These are phyloP conservation scores for Penicillium sp. DNA, from an alignment of 2,329 filamentous ascomycete species.

Conservation along the genomic window DNA sequence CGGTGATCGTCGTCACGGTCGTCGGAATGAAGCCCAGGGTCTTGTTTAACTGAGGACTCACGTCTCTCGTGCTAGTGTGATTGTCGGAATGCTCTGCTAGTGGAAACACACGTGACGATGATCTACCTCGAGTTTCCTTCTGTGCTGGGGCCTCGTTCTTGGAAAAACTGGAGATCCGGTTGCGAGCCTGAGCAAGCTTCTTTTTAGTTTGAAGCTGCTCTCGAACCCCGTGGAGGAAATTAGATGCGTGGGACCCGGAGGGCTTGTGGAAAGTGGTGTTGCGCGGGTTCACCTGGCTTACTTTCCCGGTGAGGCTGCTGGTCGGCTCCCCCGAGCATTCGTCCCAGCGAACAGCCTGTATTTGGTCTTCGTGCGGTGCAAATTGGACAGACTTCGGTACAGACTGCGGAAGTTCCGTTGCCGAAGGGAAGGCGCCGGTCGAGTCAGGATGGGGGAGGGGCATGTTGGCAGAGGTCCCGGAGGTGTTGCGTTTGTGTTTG, in stretches of 20 bases:
- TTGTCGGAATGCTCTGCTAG: conserved; percentile 25
- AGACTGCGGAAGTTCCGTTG: conserved; percentile 3
- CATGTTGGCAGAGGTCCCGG: conserved; percentile 9
- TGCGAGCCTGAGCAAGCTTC: conserved; percentile 37
- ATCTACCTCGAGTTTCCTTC: conserved; percentile 62
- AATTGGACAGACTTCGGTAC: conserved; percentile 18
- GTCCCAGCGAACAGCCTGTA: conserved; percentile 56
- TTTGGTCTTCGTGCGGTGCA: conserved; percentile 16
- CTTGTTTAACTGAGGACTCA: conserved; percentile 29
- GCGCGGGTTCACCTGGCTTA: conserved; percentile 62
- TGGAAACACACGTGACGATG: conserved; percentile 55
- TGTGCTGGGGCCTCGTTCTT: conserved; percentile 64
- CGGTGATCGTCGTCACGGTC: conserved; percentile 39
- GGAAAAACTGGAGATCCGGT: conserved; percentile 44
- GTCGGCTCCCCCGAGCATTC: conserved; percentile 69
- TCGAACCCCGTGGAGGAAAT: conserved; percentile 38
- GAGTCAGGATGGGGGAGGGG: conserved; percentile 4
- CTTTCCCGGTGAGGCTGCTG: conserved; percentile 58
- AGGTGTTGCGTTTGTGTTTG: conserved; percentile 4
- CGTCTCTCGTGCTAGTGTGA: conserved; percentile 36
- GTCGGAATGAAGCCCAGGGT: conserved; percentile 32
- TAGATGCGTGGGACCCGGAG: conserved; percentile 32
- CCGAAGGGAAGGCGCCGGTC: conserved; percentile 2
- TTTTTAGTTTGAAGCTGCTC: conserved; percentile 44
- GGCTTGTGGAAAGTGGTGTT: conserved; percentile 33